Conservation (phyloP, 2,329 filamentous ascomycete species). For the Aspergillus proliferans region DNA sequence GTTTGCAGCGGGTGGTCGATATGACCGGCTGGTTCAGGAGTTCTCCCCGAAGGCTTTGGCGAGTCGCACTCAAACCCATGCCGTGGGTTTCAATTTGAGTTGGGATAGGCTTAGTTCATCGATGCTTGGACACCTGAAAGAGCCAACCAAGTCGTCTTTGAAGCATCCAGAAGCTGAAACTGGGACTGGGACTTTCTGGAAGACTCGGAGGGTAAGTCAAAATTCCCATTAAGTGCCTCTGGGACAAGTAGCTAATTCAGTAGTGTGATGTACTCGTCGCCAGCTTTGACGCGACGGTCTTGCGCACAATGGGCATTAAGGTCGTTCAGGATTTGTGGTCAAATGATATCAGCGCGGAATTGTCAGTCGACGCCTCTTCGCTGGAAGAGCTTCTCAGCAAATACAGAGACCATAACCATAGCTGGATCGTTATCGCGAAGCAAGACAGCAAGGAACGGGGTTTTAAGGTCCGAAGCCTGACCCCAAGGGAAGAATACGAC, state of each 20-base stretch:
- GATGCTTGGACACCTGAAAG: slow-evolving; percentile 49
- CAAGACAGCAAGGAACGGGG: slow-evolving; percentile 50
- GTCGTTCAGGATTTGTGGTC: slow-evolving; percentile 74
- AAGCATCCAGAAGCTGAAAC: slow-evolving; percentile 64
- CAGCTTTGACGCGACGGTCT: slow-evolving; percentile 71
- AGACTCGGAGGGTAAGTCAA: slow-evolving; percentile 54
- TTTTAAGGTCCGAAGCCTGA: slow-evolving; percentile 72
- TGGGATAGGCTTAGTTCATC: slow-evolving; percentile 73
- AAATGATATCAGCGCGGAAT: slow-evolving; percentile 78
- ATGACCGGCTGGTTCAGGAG: slow-evolving; percentile 81
- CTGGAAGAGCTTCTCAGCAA: slow-evolving; percentile 65
- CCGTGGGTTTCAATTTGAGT: slow-evolving; percentile 85
- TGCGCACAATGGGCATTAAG: slow-evolving; percentile 70
- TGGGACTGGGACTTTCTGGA: slow-evolving; percentile 53
- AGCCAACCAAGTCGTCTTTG: slow-evolving; percentile 49
- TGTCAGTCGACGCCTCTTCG: slow-evolving; percentile 71
- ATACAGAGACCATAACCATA: slow-evolving; percentile 70
- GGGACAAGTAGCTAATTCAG: slow-evolving; percentile 10
- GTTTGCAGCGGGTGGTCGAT: slow-evolving; percentile 87
- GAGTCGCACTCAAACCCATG: slow-evolving; percentile 63
- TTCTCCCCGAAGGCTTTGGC: slow-evolving; percentile 65
- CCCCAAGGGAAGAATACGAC: slow-evolving; percentile 75
- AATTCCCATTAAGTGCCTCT: background rate
- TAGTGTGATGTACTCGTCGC: slow-evolving; percentile 85
- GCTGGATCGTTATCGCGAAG: slow-evolving; percentile 86